phyloP scores from a whole-genome alignment of 192 early-diverging fungal species.

The Dimargaris xerosporica region DNA sequence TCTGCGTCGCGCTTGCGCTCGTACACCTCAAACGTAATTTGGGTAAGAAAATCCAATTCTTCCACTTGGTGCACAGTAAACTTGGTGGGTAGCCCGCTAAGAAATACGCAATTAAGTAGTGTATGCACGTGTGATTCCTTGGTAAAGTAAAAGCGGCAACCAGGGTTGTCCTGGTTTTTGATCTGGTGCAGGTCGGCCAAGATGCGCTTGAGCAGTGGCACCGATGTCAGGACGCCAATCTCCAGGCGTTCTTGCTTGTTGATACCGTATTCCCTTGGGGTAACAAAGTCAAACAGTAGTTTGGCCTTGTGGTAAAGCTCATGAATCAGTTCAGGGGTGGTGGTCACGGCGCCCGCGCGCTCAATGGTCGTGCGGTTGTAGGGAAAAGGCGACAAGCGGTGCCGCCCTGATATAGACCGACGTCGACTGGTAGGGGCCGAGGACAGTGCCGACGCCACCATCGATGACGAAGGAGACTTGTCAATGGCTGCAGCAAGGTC shows the following conservation, averaged over 20 bases:
- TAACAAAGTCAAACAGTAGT: slow-evolving; percentile 83
- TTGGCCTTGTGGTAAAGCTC: slow-evolving; percentile 71
- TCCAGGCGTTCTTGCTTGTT: slow-evolving; percentile 61
- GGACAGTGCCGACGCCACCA: neutral
- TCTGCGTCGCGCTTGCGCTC: slow-evolving; percentile 50
- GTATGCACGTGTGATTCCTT: slow-evolving; percentile 92
- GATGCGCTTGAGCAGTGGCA: slow-evolving; percentile 65
- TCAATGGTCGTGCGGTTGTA: slow-evolving; percentile 2
- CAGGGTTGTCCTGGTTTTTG: slow-evolving; percentile 22
- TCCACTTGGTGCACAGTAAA: slow-evolving; percentile 44
- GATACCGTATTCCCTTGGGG: slow-evolving; percentile 87
- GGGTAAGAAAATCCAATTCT: slow-evolving; percentile 92
- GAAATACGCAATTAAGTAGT: slow-evolving; percentile 78
- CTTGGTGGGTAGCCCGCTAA: slow-evolving; percentile 66
- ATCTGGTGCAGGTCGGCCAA: slow-evolving; percentile 54
- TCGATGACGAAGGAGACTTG: neutral
- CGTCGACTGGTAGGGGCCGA: neutral
- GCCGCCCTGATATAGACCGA: neutral
- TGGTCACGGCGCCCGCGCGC: neutral
- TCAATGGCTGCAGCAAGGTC: too few relatives aligned
- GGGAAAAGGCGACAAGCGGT: slow-evolving; percentile 1
- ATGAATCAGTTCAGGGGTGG: slow-evolving; percentile 29
- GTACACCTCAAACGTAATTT: slow-evolving; percentile 95
- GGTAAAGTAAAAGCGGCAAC: slow-evolving; percentile 82
- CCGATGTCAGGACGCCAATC: slow-evolving; percentile 67